phyloP scores from a whole-genome alignment of 2,329 filamentous ascomycete genomes.

The Aspergillus nomiae region DNA sequence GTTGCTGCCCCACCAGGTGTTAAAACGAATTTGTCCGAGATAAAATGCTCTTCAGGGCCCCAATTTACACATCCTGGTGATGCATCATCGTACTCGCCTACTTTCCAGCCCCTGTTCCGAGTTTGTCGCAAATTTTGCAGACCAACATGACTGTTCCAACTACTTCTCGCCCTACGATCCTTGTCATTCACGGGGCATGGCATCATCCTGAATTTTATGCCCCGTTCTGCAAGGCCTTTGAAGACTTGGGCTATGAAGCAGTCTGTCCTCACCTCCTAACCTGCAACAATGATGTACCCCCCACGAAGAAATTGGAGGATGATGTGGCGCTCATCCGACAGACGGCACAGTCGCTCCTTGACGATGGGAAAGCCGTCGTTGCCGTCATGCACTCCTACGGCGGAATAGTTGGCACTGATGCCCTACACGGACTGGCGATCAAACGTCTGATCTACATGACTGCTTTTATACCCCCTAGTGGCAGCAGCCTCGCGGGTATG shows the following conservation, averaged over 20 bases:
- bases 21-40: neutral
- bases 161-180: neutral
- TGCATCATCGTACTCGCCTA: no score
- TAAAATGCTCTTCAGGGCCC: neutral
- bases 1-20: neutral
- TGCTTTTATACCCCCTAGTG: slow-evolving; percentile 2
- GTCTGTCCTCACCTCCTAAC: neutral
- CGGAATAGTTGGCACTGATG: slow-evolving; percentile 6
- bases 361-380: slow-evolving; percentile 1
- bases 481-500: slow-evolving; percentile 2
- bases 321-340: neutral
- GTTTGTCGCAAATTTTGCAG: neutral
- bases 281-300: neutral
- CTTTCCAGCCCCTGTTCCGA: neutral
- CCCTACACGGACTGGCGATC: slow-evolving; percentile 2
- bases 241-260: neutral
- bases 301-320: neutral
- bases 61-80: no score
- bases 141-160: neutral
- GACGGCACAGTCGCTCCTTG: neutral
- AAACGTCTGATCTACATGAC: slow-evolving; percentile 6
- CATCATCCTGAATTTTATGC: slow-evolving; percentile 6
- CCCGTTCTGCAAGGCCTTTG: neutral
- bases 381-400: slow-evolving; percentile 10
- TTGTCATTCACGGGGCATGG: slow-evolving; percentile 6